A percentile compares a stretch with the other conserved stretches of the same genome.
These are phyloP conservation scores for Termitomyces sp. DNA, from an alignment of 768 basidiomycete species.

Conservation along the genomic window DNA sequence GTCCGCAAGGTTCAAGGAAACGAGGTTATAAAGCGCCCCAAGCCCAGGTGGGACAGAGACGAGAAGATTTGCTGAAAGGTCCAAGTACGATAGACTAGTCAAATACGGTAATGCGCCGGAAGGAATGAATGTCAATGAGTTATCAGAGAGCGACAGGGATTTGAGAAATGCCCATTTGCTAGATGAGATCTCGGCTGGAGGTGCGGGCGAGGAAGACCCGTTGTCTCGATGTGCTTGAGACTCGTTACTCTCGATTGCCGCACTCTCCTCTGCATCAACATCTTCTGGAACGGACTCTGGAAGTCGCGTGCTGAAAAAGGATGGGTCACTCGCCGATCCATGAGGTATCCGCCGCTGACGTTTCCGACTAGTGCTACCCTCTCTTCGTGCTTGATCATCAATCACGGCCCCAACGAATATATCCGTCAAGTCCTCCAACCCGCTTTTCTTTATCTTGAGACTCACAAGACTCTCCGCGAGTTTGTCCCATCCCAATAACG, in stretches of 20 bases:
- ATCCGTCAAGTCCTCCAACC: constrained; percentile 75
- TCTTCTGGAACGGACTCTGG: constrained; percentile 58
- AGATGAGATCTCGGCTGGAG: constrained; percentile 39
- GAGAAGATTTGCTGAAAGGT: constrained; percentile 88
- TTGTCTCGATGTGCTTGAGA: constrained; percentile 12
- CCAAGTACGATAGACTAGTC: constrained; percentile 73
- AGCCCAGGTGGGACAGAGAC: constrained; percentile 82
- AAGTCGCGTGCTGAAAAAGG: constrained; percentile 44
- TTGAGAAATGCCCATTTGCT: constrained; percentile 74
- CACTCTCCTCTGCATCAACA: constrained; percentile 19
- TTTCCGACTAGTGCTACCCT: constrained; percentile 45
- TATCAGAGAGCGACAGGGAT: constrained; percentile 74
- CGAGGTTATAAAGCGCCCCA: constrained; percentile 67
- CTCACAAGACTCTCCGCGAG: constrained; percentile 65
- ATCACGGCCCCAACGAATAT: constrained; percentile 73
- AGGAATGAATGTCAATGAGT: constrained; percentile 78
- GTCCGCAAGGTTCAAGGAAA: constrained; percentile 90
- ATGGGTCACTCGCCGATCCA: constrained; percentile 32
- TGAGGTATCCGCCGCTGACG: constrained; percentile 39
- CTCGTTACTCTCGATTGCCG: constrained; percentile 13
- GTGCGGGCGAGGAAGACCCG: constrained; percentile 23
- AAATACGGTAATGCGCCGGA: constrained; percentile 59
- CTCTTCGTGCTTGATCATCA: constrained; percentile 67
- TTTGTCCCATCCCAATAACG: constrained; percentile 79
- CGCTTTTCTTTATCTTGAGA: constrained; percentile 73